Evolutionary conservation across 2,329 filamentous ascomycete genomes (phyloP), one percentile per base, ranked within the genome.

Genomic region (Blastomyces percursus): DNA sequence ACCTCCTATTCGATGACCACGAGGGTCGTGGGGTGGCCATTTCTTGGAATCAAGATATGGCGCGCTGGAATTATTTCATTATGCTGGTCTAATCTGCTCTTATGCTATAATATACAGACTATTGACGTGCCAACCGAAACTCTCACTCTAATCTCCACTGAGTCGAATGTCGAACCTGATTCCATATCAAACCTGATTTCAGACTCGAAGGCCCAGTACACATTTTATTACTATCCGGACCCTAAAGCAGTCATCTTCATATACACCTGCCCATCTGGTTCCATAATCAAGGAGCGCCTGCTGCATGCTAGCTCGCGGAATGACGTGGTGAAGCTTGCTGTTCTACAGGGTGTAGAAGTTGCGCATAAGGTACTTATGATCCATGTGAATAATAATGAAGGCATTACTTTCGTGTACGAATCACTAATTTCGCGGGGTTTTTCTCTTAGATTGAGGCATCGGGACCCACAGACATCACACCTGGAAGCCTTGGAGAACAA

Each of bases 221-320:
- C 79, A 4, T 86, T 86, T 69, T 87, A 86, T 72, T 78, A 80
- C 60, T 80, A 84, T 65, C 75, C 77, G 6, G 30, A 50, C 24
- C 24, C 40, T 9, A 21, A 30, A 8, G 57, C 24, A 48, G 42
- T 86, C 14, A 73, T 86, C 27, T 87, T 87, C 72, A 81, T 87
- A 63, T 86, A 86, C 69, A 86, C 84, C 24, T 87, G 85, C 71
- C 85, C 85, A 14, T 78, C 80, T 0, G 77, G 70, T 14, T 83
- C 82, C 16, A 84, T 83, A 71, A 83, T 87, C 71, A 86, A 84
- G 73, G 84, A 86, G 72, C 78, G 84, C 62, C 87, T 87, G 85
- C 69, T 87, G 64, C 86, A 86, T 72, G 84, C 84, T 30, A 83
- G 82, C 61, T 82, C 80, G 63, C 79, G 84, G 68, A 76, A 77